Percentiles rank a stretch among this genome's conserved stretches.
phyloP scores from a whole-genome alignment of 345 rosid species.

The Pistacia atlantica region DNA sequence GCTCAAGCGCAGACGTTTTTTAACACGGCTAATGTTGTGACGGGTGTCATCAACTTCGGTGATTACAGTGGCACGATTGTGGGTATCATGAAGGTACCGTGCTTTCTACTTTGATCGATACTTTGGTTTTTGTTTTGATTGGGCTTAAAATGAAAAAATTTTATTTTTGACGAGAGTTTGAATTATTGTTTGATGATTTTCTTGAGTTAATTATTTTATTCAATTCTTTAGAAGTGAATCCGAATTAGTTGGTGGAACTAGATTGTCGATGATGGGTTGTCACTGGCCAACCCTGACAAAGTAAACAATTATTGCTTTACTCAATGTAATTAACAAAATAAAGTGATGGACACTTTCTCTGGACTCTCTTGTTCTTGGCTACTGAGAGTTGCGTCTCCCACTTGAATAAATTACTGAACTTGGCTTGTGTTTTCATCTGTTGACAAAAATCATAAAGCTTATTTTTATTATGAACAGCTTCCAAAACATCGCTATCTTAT shows the following conservation, averaged over 20 bases:
- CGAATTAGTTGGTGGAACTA: too few species aligned
- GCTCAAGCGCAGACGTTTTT: slow-evolving; percentile 45
- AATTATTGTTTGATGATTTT: neutral
- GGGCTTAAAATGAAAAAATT: too few species aligned
- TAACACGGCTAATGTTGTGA: slow-evolving; percentile 53
- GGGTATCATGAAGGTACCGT: slow-evolving; percentile 46
- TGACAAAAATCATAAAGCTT: neutral
- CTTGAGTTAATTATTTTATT: neutral
- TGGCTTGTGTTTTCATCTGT: neutral
- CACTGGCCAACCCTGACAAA: too few species aligned
- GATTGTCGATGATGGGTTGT: too few species aligned
- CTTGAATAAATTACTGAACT: neutral
- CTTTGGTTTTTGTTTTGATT: neutral
- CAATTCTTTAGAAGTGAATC: too few species aligned
- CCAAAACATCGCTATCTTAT: neutral
- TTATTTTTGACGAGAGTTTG: too few species aligned
- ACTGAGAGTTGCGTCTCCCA: neutral
- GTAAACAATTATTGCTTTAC: too few species aligned
- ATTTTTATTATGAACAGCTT: neutral
- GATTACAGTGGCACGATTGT: slow-evolving; percentile 49
- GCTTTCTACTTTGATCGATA: neutral
- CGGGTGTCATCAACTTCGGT: slow-evolving; percentile 42
- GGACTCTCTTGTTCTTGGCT: neutral
- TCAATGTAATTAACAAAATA: too few species aligned
- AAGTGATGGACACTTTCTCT: neutral